These are phyloP conservation scores for Phytophthora pistaciae DNA, from an alignment of 352 stramenopile species.

Conservation along the genomic window DNA sequence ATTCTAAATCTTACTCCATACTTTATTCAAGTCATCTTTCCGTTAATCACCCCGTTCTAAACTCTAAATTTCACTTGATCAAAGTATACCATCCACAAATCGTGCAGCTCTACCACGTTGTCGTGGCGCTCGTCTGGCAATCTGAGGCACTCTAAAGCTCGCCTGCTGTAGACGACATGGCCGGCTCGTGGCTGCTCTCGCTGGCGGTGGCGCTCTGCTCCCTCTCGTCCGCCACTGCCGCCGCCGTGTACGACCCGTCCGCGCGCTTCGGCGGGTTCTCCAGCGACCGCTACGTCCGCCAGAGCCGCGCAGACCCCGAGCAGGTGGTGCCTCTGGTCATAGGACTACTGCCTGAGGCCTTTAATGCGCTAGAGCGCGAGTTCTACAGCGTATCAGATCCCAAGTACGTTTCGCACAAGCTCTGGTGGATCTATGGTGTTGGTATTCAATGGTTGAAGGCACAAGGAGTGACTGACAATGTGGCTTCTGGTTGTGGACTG, in stretches of 20 bases:
- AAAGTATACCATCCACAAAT: slow-evolving; percentile 23
- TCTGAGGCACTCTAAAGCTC: slow-evolving; percentile 9
- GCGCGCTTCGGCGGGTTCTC: slow-evolving; percentile 38
- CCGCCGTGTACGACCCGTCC: slow-evolving; percentile 1
- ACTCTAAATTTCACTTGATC: slow-evolving; percentile 5
- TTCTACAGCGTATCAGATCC: slow-evolving; percentile 70
- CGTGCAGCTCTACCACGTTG: not conserved
- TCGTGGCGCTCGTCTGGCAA: slow-evolving; percentile 1
- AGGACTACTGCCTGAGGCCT: slow-evolving; percentile 59
- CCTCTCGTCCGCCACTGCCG: not conserved
- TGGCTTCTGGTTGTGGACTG: slow-evolving; percentile 7
- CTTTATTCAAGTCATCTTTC: slow-evolving; percentile 15
- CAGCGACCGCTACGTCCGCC: slow-evolving; percentile 43
- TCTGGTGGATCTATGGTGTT: not conserved
- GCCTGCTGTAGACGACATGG: slow-evolving; percentile 19
- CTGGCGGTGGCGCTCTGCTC: slow-evolving; percentile 16
- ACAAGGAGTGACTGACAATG: not conserved
- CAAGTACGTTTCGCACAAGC: slow-evolving; percentile 44
- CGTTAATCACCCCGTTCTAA: not conserved
- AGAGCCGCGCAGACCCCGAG: slow-evolving; percentile 43
- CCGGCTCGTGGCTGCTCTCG: slow-evolving; percentile 26
- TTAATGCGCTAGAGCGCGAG: slow-evolving; percentile 52
- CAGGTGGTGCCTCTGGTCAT: slow-evolving; percentile 62
- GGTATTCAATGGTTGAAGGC: not conserved
- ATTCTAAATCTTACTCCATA: slow-evolving; percentile 17